Evolutionary conservation across 345 rosid genomes (phyloP).

Genomic region (Ricinus communis): DNA sequence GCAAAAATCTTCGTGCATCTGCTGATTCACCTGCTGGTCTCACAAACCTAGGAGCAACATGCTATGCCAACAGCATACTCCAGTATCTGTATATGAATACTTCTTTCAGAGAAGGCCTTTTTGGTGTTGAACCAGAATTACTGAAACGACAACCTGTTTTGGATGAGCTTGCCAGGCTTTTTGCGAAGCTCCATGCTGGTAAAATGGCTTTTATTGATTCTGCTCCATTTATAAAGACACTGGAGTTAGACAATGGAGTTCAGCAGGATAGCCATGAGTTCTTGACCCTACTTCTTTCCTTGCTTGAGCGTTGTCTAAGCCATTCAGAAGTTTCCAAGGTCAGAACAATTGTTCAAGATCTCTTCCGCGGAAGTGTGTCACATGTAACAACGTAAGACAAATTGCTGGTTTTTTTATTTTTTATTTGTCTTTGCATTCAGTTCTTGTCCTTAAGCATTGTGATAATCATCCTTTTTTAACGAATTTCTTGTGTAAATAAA

Average conservation of each 20-base stretch:
- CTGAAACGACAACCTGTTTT: conserved; percentile 73
- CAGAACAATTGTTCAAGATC: conserved; percentile 87
- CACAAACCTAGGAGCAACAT: conserved; percentile 91
- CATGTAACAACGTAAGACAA: conserved; percentile 91
- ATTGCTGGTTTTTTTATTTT: background rate
- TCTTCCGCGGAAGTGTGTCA: conserved; percentile 93
- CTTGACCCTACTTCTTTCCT: conserved; percentile 81
- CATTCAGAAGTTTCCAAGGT: conserved; percentile 61
- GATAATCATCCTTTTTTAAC: too few species aligned
- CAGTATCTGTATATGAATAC: conserved; percentile 89
- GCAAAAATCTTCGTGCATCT: conserved; percentile 61
- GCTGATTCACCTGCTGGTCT: conserved; percentile 82
- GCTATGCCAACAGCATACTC: conserved; percentile 97
- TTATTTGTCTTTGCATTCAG: background rate
- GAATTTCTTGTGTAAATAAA: background rate
- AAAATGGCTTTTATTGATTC: conserved; percentile 82
- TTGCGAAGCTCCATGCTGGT: conserved; percentile 82
- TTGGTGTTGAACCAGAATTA: conserved; percentile 74
- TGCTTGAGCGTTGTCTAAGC: conserved; percentile 83
- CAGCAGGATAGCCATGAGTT: conserved; percentile 99
- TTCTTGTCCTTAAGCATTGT: conserved; percentile 7
- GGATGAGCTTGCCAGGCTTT: conserved; percentile 84
- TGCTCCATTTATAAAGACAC: conserved; percentile 85
- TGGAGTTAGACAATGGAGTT: conserved; percentile 90
- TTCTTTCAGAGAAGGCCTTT: conserved; percentile 74